Base-by-base conservation (phyloP, 192 early-diverging fungal genomes). In the Glomus cerebriforme region DNA sequence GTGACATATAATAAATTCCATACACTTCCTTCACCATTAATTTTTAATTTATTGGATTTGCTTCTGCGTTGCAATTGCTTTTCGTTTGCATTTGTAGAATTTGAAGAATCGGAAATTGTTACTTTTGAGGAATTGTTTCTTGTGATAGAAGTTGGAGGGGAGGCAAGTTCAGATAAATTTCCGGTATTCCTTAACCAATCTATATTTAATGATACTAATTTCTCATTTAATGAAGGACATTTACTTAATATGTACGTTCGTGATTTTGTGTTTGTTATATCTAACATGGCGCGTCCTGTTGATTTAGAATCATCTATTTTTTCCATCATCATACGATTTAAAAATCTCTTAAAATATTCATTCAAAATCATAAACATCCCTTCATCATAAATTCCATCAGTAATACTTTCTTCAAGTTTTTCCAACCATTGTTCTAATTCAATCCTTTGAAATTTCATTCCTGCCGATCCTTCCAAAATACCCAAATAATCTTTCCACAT, bases 171-270 rank as follows among this genome's bases (percentile, higher is more conserved):
- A 5, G 34, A 37, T 43, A 69, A 45, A 69, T 69, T 22, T 6
- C 67, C 37, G 12, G 67, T 69, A 39, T 24, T 69, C 43, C 35
- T 69, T 69, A 69, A 69, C 67, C 67, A 69, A 69, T 69, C 37
- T n/a, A 69, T 69, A 43, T 69, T 69, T 26, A 37, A 43, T 43
- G 39, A 43, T 69, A 69, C 9, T n/a, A 15, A 19, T 39, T 69
- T 35, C 27, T 66, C 29, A 24, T 22, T 24, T 12, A 69, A 43
- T 9, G 35, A 2, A 12, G 67, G 67, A 69, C 67, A 69, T 69
- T 35, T n/a, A 22, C 6, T 24, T 43, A 69, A 69, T 43, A 22
- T 19, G 0, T 10, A 24, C 8, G 67, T 43, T n/a, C 19, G 19
- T 37, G 67, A 43, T 69, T 69, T 37, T 12, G 67, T 69, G n/a